Conservation (phyloP, 768 basidiomycete genomes). For the Pulveroboletus sp. region DNA sequence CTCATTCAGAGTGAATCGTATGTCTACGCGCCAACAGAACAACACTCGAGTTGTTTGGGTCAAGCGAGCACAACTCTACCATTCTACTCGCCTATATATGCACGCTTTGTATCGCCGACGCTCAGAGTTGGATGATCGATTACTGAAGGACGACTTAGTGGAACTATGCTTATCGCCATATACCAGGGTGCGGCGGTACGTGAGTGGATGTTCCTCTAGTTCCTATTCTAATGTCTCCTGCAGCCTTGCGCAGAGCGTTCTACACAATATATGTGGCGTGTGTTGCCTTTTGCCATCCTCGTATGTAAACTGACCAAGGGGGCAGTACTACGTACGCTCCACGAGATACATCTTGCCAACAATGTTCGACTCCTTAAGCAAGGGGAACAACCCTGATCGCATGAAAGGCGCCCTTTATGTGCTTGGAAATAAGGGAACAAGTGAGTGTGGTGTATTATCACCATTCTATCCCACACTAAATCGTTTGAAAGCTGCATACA, state of each 20-base stretch:
- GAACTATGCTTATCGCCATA: constrained; percentile 79
- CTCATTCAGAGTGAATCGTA: constrained; percentile 50
- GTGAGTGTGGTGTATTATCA: constrained; percentile 33
- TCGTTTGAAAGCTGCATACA: constrained; percentile 51
- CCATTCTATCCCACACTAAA: constrained; percentile 2
- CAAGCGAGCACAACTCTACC: constrained; percentile 76
- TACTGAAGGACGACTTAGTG: constrained; percentile 57
- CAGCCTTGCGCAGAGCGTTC: constrained; percentile 65
- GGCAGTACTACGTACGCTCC: constrained; percentile 66
- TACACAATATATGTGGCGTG: constrained; percentile 62
- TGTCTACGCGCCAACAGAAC: constrained; percentile 67
- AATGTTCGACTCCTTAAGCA: constrained; percentile 56
- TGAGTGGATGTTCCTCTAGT: neutral
- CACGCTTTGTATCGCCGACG: constrained; percentile 71
- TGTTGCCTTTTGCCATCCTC: constrained; percentile 21
- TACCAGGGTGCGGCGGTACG: constrained; percentile 69
- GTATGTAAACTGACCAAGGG: constrained; percentile 7
- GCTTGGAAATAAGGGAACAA: constrained; percentile 65
- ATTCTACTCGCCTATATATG: constrained; percentile 71
- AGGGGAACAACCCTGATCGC: constrained; percentile 81
- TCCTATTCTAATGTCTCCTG: constrained; percentile 1
- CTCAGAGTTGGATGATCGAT: constrained; percentile 65
- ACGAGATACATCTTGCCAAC: constrained; percentile 60
- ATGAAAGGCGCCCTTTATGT: constrained; percentile 94
- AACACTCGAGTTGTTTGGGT: constrained; percentile 71